A percentile compares a stretch with the other conserved stretches of the same genome.
Evolutionary conservation across 1,139 yeast species (phyloP).

Genomic region (Geotrichum aggregatum): DNA sequence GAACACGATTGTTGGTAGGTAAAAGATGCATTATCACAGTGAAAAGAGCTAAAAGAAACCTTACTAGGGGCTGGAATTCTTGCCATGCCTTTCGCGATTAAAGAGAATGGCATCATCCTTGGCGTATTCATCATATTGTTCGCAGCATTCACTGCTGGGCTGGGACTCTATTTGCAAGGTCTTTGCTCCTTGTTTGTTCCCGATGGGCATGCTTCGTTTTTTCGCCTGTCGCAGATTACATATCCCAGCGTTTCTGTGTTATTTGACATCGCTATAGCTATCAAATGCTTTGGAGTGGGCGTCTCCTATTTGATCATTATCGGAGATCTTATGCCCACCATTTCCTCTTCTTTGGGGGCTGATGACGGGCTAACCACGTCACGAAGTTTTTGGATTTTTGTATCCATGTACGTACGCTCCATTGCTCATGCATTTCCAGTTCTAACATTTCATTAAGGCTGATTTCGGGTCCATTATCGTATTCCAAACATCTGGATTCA

Average conservation of each 20-base stretch:
- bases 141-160: constrained; percentile 75
- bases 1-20: constrained; percentile 39
- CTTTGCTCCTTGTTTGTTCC: constrained; percentile 66
- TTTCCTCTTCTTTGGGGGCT: constrained; percentile 32
- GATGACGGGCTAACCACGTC: constrained; percentile 26
- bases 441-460: constrained; percentile 26
- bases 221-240: constrained; percentile 74
- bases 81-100: constrained; percentile 86
- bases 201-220: constrained; percentile 76
- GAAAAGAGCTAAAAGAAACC: too few relatives aligned
- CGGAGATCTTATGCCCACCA: constrained; percentile 82
- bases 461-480: constrained; percentile 70
- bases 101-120: constrained; percentile 72
- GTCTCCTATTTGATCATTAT: constrained; percentile 81
- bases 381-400: constrained; percentile 59
- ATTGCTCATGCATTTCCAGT: background rate
- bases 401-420: constrained; percentile 43
- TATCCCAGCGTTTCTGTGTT: constrained; percentile 78
- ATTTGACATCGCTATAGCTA: constrained; percentile 82
- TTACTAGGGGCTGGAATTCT: constrained; percentile 83
- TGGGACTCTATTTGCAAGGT: constrained; percentile 78
- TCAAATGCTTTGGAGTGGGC: constrained; percentile 92
- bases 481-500: constrained; percentile 70
- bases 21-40: background rate
- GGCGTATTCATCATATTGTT: constrained; percentile 62